A percentile compares a stretch with the other conserved stretches of the same genome.
Conservation (phyloP, 2,329 filamentous ascomycete genomes). For the Penicillium decumbens region DNA sequence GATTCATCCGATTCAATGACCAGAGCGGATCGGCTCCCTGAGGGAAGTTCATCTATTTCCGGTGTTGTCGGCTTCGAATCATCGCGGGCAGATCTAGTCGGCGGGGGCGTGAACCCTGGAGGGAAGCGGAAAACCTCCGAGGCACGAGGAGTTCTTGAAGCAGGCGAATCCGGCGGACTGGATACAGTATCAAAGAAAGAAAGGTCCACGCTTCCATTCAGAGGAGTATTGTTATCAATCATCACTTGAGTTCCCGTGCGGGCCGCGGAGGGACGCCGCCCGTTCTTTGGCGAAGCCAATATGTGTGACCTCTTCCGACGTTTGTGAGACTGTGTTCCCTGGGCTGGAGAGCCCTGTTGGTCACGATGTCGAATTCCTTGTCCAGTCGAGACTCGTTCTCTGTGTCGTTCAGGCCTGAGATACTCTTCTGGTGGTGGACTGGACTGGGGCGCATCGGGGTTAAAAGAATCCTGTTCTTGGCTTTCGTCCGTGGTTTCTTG, state of each 20-base stretch:
- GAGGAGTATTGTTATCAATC: conserved; percentile 22
- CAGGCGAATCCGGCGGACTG: conserved; percentile 41
- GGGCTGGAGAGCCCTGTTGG: conserved; percentile 1
- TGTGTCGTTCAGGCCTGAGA: conserved; percentile 16
- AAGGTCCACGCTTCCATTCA: background rate
- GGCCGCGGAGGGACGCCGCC: conserved; percentile 7
- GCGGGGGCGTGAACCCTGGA: conserved; percentile 29
- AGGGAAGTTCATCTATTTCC: conserved; percentile 14
- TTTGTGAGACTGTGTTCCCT: conserved; percentile 27
- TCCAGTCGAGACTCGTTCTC: background rate
- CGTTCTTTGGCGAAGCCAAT: conserved; percentile 6
- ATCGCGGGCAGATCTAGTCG: conserved; percentile 24
- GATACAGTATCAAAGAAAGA: conserved; percentile 33
- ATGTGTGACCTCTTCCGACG: conserved; percentile 33
- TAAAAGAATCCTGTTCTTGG: conserved; percentile 32
- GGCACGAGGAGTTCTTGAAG: conserved; percentile 14
- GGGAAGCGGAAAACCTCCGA: conserved; percentile 37
- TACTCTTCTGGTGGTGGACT: conserved; percentile 31
- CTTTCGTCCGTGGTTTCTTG: conserved; percentile 24
- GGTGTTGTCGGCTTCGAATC: conserved; percentile 19
- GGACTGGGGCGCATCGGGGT: conserved; percentile 30
- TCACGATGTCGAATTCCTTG: conserved; percentile 4
- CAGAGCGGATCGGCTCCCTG: conserved; percentile 14
- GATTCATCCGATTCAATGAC: conserved; percentile 16
- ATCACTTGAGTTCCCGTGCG: conserved; percentile 23